A percentile compares a stretch with the other conserved stretches of the same genome.
Conservation (phyloP, 495 filamentous ascomycete genomes). For the Talaromyces proteolyticus region DNA sequence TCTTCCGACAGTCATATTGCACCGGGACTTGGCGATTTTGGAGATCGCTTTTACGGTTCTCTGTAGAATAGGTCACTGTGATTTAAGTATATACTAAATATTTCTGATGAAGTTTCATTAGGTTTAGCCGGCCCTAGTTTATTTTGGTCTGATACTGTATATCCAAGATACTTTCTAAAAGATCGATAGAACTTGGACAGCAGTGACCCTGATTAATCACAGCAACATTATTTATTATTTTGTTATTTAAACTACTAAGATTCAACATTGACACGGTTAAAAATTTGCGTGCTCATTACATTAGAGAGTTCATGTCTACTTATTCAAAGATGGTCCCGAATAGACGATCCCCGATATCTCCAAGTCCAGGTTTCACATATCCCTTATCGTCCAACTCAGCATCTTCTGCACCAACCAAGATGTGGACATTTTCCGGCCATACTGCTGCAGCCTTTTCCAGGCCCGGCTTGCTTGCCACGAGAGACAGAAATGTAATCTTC, state of each 20-base stretch:
- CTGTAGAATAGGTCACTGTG: background rate
- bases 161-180: no score
- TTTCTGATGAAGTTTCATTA: background rate
- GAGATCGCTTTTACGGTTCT: conserved; percentile 16
- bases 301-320: no score
- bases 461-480: conserved; percentile 61
- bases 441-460: conserved; percentile 58
- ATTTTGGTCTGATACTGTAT: background rate
- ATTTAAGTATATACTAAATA: no score
- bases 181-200: background rate
- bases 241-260: background rate
- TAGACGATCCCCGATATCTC: conserved; percentile 81
- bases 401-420: conserved; percentile 75
- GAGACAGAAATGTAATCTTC: conserved; percentile 62
- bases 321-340: conserved; percentile 67
- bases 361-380: conserved; percentile 79
- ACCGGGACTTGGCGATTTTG: conserved; percentile 17
- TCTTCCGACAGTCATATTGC: conserved; percentile 9
- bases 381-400: conserved; percentile 59
- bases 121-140: background rate
- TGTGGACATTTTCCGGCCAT: conserved; percentile 63
- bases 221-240: background rate
- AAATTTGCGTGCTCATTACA: no score
- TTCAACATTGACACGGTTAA: background rate
- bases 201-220: background rate